Percentiles rank a stretch among this genome's conserved stretches.
These are phyloP conservation scores for Penicillium psychrosexuale DNA, from an alignment of 2,329 filamentous ascomycete species.

Conservation along the genomic window DNA sequence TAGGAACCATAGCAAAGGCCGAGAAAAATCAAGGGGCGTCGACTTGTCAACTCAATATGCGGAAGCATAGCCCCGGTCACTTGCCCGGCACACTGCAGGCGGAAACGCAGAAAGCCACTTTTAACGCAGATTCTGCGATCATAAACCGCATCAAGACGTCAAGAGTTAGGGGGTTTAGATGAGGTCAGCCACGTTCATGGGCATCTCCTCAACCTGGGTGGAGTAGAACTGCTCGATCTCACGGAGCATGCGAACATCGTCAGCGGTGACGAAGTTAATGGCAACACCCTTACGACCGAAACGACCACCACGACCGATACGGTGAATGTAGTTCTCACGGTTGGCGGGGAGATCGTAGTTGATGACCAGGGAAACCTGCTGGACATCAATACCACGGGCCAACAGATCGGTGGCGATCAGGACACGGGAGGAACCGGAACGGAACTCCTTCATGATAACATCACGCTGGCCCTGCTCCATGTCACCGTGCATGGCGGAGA, in stretches of 20 bases:
- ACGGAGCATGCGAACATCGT: constrained; percentile 93
- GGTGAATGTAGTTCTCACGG: constrained; percentile 99
- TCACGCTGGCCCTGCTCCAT: constrained; percentile 99
- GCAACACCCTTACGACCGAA: constrained; percentile 98
- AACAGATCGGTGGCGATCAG: constrained; percentile 97
- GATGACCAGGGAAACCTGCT: constrained; percentile 97
- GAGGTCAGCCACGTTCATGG: constrained; percentile 76
- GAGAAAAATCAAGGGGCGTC: neutral
- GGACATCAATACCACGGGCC: constrained; percentile 97
- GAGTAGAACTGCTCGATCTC: constrained; percentile 98
- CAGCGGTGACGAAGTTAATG: constrained; percentile 98
- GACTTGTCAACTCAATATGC: constrained; percentile 13
- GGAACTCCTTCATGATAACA: constrained; percentile 98
- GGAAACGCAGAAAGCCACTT: constrained; percentile 42
- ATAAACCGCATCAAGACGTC: constrained; percentile 38
- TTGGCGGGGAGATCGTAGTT: constrained; percentile 98
- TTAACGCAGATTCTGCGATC: constrained; percentile 39
- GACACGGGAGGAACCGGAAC: constrained; percentile 92
- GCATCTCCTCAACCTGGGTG: constrained; percentile 97
- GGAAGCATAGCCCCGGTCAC: constrained; percentile 6
- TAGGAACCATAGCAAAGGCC: constrained; percentile 35
- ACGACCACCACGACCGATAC: constrained; percentile 90
- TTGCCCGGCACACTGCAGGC: constrained; percentile 23
- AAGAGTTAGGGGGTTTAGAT: constrained; percentile 41
- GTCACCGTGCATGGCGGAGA: constrained; percentile 97